Base-by-base conservation (phyloP, 768 basidiomycete species). In the Saitozyma sp. region DNA sequence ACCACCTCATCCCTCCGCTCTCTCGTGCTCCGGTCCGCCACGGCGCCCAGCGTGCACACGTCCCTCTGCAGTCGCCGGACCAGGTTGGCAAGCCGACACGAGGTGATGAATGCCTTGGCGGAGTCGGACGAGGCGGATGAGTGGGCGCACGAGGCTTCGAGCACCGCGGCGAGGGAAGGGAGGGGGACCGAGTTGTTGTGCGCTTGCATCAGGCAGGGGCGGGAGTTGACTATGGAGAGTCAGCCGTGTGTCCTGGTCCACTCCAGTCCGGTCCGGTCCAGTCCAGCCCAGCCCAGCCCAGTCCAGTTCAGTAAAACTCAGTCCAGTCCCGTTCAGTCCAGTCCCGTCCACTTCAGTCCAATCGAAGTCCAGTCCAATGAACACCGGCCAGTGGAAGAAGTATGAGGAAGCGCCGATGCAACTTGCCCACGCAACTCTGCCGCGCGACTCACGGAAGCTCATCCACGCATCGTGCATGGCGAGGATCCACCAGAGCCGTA, bases 381-480 rank as follows among this genome's bases (percentile, higher is more conserved):
- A 29, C 29, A 29, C 29, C 29, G 29, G 29, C 29, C 2, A 29
- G 29, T 29, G 29, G 29, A 29, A 29, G 29, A 5, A 29, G 29
- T 5, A 29, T 29, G 29, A 29, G 29, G 29, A 5, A 29, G 29
- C 29, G 29, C 29, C 29, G 29, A 29, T 5, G 29, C 29, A 29
- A 29, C 29, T 29, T 5, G 29, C 2, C 2, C 2, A 5, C 29
- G 29, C 29, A 29, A 29, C 29, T 2, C 29, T 5, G 3, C 16
- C 9, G 8, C 10, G 8, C 40, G 7, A 51, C 63, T 54, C 50
- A 65, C 61, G 50, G 50, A 68, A 62, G 54, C 60, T 58, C 67
- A 68, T 67, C 63, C 67, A 68, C 13, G 67, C 59, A 49, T 68
- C 64, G 50, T 68, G 67, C 8, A 65, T 65, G 9, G 50, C 40